Base-by-base conservation (phyloP, 2,329 filamentous ascomycete species). In the Ustulina deusta region DNA sequence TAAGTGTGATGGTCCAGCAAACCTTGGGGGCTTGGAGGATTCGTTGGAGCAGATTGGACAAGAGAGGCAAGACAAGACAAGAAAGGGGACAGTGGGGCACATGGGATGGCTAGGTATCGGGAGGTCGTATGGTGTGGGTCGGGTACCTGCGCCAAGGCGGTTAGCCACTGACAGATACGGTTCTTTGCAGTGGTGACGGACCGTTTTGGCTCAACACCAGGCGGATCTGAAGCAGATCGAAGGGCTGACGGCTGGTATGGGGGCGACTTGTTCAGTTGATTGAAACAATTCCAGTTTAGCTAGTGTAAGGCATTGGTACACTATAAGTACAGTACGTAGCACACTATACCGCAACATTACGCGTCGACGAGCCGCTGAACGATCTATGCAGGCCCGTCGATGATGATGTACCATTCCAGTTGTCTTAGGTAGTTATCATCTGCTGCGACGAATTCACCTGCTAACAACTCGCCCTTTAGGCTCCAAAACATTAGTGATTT, bases 71-170 rank as follows among this genome's bases (percentile, higher is more conserved):
- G n/a, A 29, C 52, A 42, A 15, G 34, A 42, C 63, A 63, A 55
- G 64, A 67, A 68, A 67, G 67, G 64, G 64, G 67, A 69, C 27
- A 38, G 20, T 55, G 57, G 65, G 49, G n/a, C 56, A 22, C 34
- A 11, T 49, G 55, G 40, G 56, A n/a, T n/a, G n/a, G n/a, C n/a
- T n/a, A 17, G 27, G 15, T 10, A 34, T 20, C 34, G 27, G 27
- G 36, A 56, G 42, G 52, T 48, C 36, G 49, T 49, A 32, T 22
- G 27, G 61, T 59, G 61, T 59, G 60, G 65, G 44, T n/a, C 25
- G 13, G 25, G 38, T 57, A 51, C 63, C 27, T 42, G 42, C 46
- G 15, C 46, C 34, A 52, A 32, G 49, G 27, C 15, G 25, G 63
- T 25, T 56, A 65, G 57, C 40, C 2, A 36, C 49, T 55, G n/a